Evolutionary conservation across 176 grass and related monocot genomes (phyloP).

Genomic region (Leersia perrieri): DNA sequence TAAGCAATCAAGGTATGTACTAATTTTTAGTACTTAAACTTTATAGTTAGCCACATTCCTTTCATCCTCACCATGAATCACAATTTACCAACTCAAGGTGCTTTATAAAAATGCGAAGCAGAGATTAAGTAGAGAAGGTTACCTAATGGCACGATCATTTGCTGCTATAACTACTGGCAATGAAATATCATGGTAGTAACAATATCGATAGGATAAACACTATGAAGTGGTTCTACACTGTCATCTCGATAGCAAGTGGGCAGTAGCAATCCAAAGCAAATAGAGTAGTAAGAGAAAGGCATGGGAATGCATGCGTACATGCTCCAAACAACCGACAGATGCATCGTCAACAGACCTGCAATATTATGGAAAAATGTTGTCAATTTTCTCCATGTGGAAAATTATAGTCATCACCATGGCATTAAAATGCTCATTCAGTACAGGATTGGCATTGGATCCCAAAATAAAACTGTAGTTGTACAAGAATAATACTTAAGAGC

Average conservation of each 20-base stretch:
- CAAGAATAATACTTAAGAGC: background rate
- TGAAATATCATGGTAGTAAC: constrained; percentile 55
- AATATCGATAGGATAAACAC: constrained; percentile 27
- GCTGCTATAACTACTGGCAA: constrained; percentile 54
- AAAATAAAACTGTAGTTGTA: background rate
- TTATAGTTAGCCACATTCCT: too few species aligned
- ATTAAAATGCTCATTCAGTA: background rate
- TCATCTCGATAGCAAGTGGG: constrained; percentile 44
- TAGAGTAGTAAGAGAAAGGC: constrained; percentile 54
- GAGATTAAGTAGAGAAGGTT: constrained; percentile 24
- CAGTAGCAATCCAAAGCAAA: constrained; percentile 80
- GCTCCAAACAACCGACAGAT: constrained; percentile 68
- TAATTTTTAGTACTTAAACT: too few species aligned
- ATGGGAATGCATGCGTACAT: constrained; percentile 22
- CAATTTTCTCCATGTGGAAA: background rate
- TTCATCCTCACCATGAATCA: background rate
- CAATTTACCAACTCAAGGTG: background rate
- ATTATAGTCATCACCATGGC: background rate
- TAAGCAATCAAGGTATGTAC: too few species aligned
- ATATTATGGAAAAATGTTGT: background rate
- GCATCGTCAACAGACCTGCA: constrained; percentile 72
- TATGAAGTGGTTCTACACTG: background rate
- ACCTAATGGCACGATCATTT: constrained; percentile 79
- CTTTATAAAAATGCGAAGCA: background rate
- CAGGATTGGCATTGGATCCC: background rate